These are phyloP conservation scores for Calcarisporium arbuscula DNA, from an alignment of 2,329 filamentous ascomycete species.

Conservation along the genomic window DNA sequence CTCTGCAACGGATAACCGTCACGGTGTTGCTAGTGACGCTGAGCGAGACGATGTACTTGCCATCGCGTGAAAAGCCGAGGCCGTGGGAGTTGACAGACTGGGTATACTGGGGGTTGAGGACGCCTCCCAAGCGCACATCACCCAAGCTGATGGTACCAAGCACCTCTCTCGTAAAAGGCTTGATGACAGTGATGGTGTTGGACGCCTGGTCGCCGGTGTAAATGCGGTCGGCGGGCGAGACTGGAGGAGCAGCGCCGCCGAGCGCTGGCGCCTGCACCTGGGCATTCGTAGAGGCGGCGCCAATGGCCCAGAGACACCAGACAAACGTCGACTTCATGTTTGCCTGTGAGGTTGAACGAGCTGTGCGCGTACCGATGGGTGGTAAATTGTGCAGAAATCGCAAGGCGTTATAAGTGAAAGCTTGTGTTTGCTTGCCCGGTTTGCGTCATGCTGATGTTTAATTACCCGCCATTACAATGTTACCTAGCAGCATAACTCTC, in stretches of 20 bases:
- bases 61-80: constrained; percentile 10
- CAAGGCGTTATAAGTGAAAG: no score
- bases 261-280: constrained; percentile 5
- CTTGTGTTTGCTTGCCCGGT: no score
- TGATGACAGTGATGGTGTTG: constrained; percentile 9
- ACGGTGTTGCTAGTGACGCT: constrained; percentile 11
- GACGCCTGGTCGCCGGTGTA: constrained; percentile 9
- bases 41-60: constrained; percentile 10
- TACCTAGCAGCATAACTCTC: no score
- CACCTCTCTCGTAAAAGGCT: constrained; percentile 7
- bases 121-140: constrained; percentile 3
- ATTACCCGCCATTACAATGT: no score
- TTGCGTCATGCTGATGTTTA: no score
- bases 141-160: constrained; percentile 11
- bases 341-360: no score
- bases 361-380: no score
- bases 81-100: constrained; percentile 10
- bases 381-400: no score
- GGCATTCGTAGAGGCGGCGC: no score
- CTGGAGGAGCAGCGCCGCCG: constrained; percentile 4
- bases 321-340: no score
- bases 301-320: no score
- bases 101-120: constrained; percentile 10
- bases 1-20: constrained; percentile 10
- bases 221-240: constrained; percentile 7